Conservation (phyloP, 495 filamentous ascomycete species). For the Cercophora newfieldiana region DNA sequence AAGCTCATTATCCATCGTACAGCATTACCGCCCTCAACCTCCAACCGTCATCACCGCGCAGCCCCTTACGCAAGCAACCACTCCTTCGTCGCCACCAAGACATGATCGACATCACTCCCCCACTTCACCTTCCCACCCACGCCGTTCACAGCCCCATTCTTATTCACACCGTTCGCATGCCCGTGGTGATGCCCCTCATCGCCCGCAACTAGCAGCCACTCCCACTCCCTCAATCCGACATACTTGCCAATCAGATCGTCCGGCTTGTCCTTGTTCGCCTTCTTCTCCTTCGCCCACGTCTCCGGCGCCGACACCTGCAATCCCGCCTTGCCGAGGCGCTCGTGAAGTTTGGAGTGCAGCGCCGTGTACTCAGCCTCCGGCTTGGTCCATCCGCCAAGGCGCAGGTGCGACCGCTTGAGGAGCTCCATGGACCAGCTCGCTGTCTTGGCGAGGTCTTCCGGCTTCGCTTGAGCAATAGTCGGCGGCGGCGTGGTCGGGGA, state of each 20-base stretch:
- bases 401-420: conserved; percentile 46
- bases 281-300: conserved; percentile 21
- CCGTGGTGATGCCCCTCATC: conserved; percentile 3
- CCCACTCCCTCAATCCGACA: conserved; percentile 25
- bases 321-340: conserved; percentile 16
- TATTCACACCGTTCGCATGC: not conserved
- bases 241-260: conserved; percentile 30
- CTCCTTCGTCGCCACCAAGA: conserved; percentile 20
- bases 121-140: not conserved
- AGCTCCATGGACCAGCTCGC: conserved; percentile 52
- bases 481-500: conserved; percentile 19
- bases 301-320: conserved; percentile 18
- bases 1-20: not conserved
- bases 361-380: conserved; percentile 22
- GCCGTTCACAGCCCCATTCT: not conserved
- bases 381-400: conserved; percentile 40
- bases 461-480: conserved; percentile 21
- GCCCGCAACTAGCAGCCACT: conserved; percentile 19
- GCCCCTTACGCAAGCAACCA: conserved; percentile 15
- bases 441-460: conserved; percentile 42
- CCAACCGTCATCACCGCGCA: not conserved
- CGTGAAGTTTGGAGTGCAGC: conserved; percentile 19
- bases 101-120: conserved; percentile 16
- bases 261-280: conserved; percentile 17
- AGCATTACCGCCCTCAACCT: no score